Conservation (phyloP, 169 alveolate genomes). For the Besnoitia besnoiti region DNA sequence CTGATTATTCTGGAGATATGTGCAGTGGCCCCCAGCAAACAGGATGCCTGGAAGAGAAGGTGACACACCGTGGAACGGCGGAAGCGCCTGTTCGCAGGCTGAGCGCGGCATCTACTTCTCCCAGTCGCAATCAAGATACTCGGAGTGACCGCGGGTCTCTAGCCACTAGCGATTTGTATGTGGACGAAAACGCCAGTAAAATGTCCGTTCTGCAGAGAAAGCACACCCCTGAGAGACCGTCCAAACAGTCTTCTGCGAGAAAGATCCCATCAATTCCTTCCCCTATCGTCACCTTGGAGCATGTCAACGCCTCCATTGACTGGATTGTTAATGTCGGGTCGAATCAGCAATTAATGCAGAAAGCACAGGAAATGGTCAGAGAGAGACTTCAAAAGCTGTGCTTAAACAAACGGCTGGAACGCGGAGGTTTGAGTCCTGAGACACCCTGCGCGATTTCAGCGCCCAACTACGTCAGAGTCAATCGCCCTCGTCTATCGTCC, state of each 20-base stretch:
- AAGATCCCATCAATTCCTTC: neutral
- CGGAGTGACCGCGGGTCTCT: neutral
- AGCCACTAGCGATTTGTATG: neutral
- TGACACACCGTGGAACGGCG: neutral
- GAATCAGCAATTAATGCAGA: neutral
- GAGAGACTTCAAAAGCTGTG: neutral
- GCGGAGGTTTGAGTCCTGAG: neutral
- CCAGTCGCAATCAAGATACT: neutral
- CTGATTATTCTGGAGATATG: too few species aligned
- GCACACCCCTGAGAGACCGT: neutral
- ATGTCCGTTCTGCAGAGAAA: neutral
- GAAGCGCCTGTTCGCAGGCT: neutral
- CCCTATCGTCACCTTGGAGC: neutral
- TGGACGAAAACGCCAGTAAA: neutral
- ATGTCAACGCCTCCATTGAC: slow-evolving; percentile 33
- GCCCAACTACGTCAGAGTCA: neutral
- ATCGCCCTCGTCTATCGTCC: neutral
- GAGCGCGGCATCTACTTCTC: neutral
- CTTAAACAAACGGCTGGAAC: neutral
- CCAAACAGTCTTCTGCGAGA: neutral
- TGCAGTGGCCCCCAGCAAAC: neutral
- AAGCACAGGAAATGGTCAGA: neutral
- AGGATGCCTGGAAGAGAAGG: neutral
- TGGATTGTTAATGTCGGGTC: slow-evolving; percentile 22
- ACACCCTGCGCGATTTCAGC: neutral